These are phyloP conservation scores for Claviceps paspali DNA, from an alignment of 2,329 filamentous ascomycete species.

Conservation along the genomic window DNA sequence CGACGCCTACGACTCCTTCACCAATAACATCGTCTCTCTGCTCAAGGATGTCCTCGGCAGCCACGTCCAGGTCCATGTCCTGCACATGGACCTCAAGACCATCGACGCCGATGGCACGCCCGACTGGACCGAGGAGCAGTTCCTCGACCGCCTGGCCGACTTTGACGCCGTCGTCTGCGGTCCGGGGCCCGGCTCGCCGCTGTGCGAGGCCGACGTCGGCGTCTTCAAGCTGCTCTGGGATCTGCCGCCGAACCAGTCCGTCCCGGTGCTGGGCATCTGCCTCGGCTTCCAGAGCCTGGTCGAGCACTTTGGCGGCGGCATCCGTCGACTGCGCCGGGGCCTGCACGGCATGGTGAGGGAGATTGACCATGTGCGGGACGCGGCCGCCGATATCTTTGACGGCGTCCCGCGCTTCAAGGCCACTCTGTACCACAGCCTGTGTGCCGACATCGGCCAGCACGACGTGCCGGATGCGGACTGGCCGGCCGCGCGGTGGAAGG, in stretches of 20 bases:
- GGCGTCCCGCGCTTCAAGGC: conserved; percentile 45
- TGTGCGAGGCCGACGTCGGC: conserved; percentile 59
- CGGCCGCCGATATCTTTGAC: conserved; percentile 45
- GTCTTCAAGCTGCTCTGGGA: conserved; percentile 66
- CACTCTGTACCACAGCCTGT: conserved; percentile 61
- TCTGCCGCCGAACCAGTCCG: conserved; percentile 37
- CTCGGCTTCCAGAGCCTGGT: conserved; percentile 78
- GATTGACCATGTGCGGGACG: conserved; percentile 38
- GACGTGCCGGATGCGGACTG: conserved; percentile 20
- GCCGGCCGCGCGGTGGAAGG: conserved; percentile 24
- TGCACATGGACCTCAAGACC: conserved; percentile 26
- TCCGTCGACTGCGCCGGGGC: conserved; percentile 51
- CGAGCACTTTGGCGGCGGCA: conserved; percentile 47
- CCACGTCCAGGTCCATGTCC: conserved; percentile 39
- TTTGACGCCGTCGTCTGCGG: conserved; percentile 84
- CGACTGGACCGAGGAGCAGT: conserved; percentile 31
- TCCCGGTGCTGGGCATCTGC: conserved; percentile 80
- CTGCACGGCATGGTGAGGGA: conserved; percentile 67
- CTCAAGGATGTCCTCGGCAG: conserved; percentile 54
- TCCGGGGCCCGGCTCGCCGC: conserved; percentile 75
- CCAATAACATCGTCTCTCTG: conserved; percentile 82
- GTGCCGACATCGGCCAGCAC: conserved; percentile 38
- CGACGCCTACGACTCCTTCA: conserved; percentile 94
- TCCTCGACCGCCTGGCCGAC: conserved; percentile 24
- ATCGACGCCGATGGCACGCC: conserved; percentile 48